These are phyloP conservation scores for Scheffersomyces insectosa DNA, from an alignment of 1,139 yeast genomes.

Conservation along the genomic window DNA sequence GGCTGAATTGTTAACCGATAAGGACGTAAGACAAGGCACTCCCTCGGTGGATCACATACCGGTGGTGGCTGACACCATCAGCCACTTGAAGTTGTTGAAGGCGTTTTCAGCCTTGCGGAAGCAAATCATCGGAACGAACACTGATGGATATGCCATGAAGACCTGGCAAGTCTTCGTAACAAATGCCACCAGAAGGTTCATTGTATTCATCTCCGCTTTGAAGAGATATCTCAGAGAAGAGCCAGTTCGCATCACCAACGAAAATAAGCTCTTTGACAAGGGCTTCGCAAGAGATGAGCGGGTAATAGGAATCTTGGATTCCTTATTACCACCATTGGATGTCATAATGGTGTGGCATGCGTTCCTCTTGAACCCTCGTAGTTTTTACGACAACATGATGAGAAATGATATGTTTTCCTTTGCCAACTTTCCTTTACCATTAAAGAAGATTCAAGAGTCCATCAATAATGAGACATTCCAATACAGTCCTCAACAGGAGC, in stretches of 20 bases:
- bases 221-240: slow-evolving; percentile 1
- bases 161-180: slow-evolving; percentile 32
- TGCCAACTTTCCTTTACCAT: slow-evolving; percentile 25
- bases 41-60: slow-evolving; percentile 7
- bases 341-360: slow-evolving; percentile 41
- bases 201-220: slow-evolving; percentile 25
- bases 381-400: slow-evolving; percentile 25
- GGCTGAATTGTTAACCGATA: too few relatives aligned
- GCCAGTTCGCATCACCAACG: slow-evolving; percentile 1
- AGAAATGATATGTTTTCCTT: slow-evolving; percentile 21
- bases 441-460: slow-evolving; percentile 15
- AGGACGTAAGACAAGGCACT: too few relatives aligned
- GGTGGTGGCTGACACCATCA: slow-evolving; percentile 13
- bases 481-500: slow-evolving; percentile 12
- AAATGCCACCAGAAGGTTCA: slow-evolving; percentile 31
- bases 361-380: slow-evolving; percentile 23
- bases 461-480: slow-evolving; percentile 18
- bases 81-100: slow-evolving; percentile 33
- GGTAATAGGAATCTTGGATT: slow-evolving; percentile 2
- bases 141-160: slow-evolving; percentile 9
- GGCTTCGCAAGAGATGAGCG: slow-evolving; percentile 3
- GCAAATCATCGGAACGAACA: slow-evolving; percentile 6
- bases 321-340: slow-evolving; percentile 31
- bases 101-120: slow-evolving; percentile 26
- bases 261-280: slow-evolving; percentile 3